Conservation (phyloP, 2,329 filamentous ascomycete species). For the Cordyceps cateniannulata region DNA sequence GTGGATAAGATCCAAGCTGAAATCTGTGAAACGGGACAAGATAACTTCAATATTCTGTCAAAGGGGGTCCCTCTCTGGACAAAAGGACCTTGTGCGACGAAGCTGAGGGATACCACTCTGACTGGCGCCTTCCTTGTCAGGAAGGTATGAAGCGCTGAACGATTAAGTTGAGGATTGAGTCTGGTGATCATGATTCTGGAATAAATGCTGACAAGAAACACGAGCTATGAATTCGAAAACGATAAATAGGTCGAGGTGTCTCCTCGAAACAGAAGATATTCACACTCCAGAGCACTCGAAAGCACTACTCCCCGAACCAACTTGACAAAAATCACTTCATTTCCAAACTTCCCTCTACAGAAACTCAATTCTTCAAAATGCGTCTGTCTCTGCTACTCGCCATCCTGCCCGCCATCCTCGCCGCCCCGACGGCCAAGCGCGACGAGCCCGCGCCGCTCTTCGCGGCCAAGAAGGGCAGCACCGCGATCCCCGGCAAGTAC, state of each 20-base stretch:
- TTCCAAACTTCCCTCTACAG: background rate
- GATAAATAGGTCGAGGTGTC: background rate
- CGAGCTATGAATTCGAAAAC: background rate
- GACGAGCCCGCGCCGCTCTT: slow-evolving; percentile 22
- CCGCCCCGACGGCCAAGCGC: slow-evolving; percentile 19
- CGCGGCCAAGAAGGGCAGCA: slow-evolving; percentile 13
- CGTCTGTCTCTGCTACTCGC: slow-evolving; percentile 20
- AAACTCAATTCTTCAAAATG: slow-evolving; percentile 13
- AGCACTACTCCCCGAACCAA: background rate
- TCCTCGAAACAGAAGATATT: background rate
- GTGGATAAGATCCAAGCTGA: background rate
- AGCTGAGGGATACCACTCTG: background rate
- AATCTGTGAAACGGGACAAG: background rate
- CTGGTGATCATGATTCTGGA: background rate
- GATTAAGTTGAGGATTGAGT: background rate
- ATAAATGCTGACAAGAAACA: background rate
- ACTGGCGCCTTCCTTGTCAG: slow-evolving; percentile 1
- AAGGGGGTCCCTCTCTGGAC: background rate
- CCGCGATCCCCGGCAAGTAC: slow-evolving; percentile 22
- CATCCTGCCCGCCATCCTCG: slow-evolving; percentile 20
- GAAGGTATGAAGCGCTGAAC: background rate
- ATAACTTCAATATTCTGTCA: background rate
- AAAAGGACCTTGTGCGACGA: background rate
- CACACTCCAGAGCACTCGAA: background rate
- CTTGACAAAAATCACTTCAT: background rate